Evolutionary conservation across 2,329 filamentous ascomycete species (phyloP).

Genomic region (Xylariaceae sp.): DNA sequence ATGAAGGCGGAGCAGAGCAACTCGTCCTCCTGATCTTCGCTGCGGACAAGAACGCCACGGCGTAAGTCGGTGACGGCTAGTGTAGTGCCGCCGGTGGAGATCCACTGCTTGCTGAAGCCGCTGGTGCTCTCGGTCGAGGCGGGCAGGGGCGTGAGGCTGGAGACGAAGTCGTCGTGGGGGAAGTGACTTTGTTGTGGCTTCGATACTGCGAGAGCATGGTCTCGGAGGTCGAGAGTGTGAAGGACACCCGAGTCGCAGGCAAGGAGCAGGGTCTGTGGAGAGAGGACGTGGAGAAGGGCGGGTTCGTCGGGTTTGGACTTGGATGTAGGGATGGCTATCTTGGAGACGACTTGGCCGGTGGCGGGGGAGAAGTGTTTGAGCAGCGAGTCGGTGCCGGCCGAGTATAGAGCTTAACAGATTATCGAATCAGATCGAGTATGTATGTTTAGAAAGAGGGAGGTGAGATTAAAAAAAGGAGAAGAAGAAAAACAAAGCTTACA

Average conservation of each 20-base stretch:
- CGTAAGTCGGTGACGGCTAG: constrained; percentile 86
- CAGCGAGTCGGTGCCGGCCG: constrained; percentile 57
- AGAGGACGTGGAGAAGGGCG: constrained; percentile 76
- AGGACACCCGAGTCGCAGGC: constrained; percentile 87
- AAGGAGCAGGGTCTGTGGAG: constrained; percentile 81
- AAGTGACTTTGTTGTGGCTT: constrained; percentile 75
- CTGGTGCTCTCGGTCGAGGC: constrained; percentile 76
- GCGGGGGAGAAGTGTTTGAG: constrained; percentile 55
- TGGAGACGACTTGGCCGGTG: constrained; percentile 70
- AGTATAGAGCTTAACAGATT: constrained; percentile 51
- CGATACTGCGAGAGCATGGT: constrained; percentile 49
- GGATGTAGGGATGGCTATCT: constrained; percentile 67
- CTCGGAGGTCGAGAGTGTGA: constrained; percentile 81
- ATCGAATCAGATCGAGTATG: constrained; percentile 13
- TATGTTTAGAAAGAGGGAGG: not conserved
- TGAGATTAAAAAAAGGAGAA: not conserved
- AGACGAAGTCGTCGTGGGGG: constrained; percentile 91
- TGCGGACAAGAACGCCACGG: constrained; percentile 78
- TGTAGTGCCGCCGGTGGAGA: constrained; percentile 88
- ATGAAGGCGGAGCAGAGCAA: constrained; percentile 78
- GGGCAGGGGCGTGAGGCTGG: constrained; percentile 79
- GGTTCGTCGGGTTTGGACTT: constrained; percentile 63
- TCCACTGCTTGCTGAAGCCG: constrained; percentile 90
- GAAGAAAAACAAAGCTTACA: constrained; percentile 48
- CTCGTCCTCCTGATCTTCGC: constrained; percentile 94